A percentile compares a stretch with the other conserved stretches of the same genome.
Evolutionary conservation across 306 rosid species (phyloP).

Genomic region (Cajanus cajan): DNA sequence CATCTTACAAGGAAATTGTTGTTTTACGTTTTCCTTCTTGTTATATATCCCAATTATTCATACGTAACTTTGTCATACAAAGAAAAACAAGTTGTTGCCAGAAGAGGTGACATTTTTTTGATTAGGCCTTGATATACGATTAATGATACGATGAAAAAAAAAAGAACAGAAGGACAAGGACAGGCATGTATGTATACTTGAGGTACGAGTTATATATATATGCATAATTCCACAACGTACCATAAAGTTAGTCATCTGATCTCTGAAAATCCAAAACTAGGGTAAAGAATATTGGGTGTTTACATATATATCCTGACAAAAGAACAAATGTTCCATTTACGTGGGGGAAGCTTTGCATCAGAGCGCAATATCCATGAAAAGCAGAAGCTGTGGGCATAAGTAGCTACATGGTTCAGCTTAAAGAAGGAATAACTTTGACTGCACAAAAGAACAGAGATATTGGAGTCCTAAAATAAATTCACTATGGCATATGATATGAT

Average conservation of each 20-base stretch:
- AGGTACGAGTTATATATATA: background rate
- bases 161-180: background rate
- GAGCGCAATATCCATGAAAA: slow-evolving; percentile 53
- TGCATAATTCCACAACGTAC: slow-evolving; percentile 13
- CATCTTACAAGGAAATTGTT: background rate
- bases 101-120: background rate
- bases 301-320: slow-evolving; percentile 18
- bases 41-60: background rate
- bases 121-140: background rate
- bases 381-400: slow-evolving; percentile 46
- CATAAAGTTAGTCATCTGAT: slow-evolving; percentile 21
- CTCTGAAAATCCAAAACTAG: slow-evolving; percentile 24
- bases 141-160: background rate
- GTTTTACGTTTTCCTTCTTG: background rate
- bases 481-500: slow-evolving; percentile 23
- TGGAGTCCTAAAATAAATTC: slow-evolving; percentile 41
- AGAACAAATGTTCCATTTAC: slow-evolving; percentile 47
- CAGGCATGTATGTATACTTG: background rate
- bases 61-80: background rate
- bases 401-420: slow-evolving; percentile 40
- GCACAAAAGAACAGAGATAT: slow-evolving; percentile 39
- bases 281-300: slow-evolving; percentile 28
- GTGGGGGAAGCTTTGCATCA: slow-evolving; percentile 46
- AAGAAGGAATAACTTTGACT: slow-evolving; percentile 59
- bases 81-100: background rate